Evolutionary conservation across 768 basidiomycete genomes (phyloP), one percentile per base, ranked within the genome.

Genomic region (Podaxis sp.): DNA sequence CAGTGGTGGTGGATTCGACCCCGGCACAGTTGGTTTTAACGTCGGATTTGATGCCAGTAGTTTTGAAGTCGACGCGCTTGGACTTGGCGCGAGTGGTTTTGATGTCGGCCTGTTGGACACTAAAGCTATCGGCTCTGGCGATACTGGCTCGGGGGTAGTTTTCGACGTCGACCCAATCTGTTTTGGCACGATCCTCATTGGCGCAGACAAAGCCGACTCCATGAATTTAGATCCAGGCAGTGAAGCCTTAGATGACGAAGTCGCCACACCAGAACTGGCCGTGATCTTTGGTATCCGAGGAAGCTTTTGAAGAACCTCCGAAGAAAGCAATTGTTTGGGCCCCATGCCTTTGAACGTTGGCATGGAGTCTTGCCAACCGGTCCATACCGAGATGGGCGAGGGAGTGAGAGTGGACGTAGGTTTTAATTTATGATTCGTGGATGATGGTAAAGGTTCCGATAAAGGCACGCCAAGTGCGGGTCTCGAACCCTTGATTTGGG

Each of bases 281-380:
- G 9, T 46, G 13, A 22, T 58, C 46, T 58, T 58, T 36, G 57
- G 46, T n/a, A 58, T 58, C 9, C 41, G 41, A 47, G 57, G 57
- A 11, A 58, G 57, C 9, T 47, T 49, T 27, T 36, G 43, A 9
- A 50, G 25, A 19, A 29, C 27, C 13, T 58, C 47, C n/a, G 29
- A 46, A 19, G 43, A 46, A 46, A 46, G 43, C 9, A 19, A 15
- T 22, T 17, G 43, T 46, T 19, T 46, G 43, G 43, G 43, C 19
- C 22, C 43, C 43, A 19, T 19, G 19, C 17, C n/a, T 19, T 22
- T 17, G 15, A 7, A 15, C 15, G 19, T 9, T n/a, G 43, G n/a
- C 19, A 19, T n/a, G 19, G 43, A 9, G 3, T 7, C 8, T 46
- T 15, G 43, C 19, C 19, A 15, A 19, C 19, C 9, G 17, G 43